phyloP scores from a whole-genome alignment of 768 basidiomycete genomes.

The Fibroporia radiculosa region DNA sequence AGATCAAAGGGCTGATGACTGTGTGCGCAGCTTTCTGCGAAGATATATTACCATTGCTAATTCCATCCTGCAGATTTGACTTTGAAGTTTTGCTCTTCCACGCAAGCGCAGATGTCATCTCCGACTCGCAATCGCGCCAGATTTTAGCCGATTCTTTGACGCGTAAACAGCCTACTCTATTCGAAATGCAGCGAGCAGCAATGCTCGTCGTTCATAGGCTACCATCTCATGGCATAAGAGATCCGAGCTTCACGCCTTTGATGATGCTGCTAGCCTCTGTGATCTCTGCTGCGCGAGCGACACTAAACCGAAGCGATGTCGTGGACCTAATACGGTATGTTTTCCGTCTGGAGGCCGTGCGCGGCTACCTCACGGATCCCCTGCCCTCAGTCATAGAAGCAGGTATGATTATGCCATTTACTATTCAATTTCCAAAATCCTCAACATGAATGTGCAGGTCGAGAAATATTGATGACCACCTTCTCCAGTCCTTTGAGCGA shows the following conservation, averaged over 20 bases:
- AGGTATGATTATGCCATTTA: neutral
- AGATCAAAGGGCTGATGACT: neutral
- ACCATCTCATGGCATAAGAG: neutral
- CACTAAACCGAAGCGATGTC: neutral
- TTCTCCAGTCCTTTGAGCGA: no score
- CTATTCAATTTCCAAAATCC: no score
- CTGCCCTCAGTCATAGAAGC: no score
- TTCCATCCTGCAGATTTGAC: conserved; percentile 13
- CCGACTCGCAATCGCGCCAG: conserved; percentile 16
- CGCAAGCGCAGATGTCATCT: conserved; percentile 17
- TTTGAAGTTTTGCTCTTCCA: conserved; percentile 44
- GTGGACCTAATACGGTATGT: neutral
- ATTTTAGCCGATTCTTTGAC: conserved; percentile 31
- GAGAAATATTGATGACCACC: no score
- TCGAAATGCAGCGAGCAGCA: conserved; percentile 29
- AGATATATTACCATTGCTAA: neutral
- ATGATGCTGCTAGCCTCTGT: neutral
- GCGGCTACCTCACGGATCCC: no score
- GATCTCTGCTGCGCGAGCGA: neutral
- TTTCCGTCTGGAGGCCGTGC: neutral
- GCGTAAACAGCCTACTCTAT: conserved; percentile 14
- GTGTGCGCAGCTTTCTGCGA: neutral
- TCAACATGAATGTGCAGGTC: no score
- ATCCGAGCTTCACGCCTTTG: neutral
- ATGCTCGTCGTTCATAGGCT: no score